Conservation (phyloP, 2,329 filamentous ascomycete genomes). For the Fusarium poae region DNA sequence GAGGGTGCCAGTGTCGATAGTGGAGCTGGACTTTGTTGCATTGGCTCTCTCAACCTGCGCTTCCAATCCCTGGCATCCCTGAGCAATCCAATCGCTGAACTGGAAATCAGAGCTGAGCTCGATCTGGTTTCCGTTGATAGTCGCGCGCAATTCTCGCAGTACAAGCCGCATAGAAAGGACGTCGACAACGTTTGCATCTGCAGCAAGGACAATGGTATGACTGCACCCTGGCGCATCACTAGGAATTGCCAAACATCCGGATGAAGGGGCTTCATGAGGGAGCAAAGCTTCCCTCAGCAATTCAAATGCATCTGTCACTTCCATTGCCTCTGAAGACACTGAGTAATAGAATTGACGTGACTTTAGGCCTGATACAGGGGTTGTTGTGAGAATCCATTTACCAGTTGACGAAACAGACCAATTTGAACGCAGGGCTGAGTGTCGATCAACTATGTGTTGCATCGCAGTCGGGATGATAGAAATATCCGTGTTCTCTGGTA, state of each 20-base stretch:
- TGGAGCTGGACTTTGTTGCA: constrained; percentile 3
- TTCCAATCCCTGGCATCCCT: constrained; percentile 1
- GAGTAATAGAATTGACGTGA: constrained; percentile 7
- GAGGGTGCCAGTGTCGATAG: constrained; percentile 3
- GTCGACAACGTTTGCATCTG: constrained; percentile 15
- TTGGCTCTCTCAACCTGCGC: constrained; percentile 10
- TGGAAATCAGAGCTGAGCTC: constrained; percentile 9
- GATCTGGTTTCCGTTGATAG: constrained; percentile 1
- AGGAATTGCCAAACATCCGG: constrained; percentile 6
- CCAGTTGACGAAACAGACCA: constrained; percentile 10
- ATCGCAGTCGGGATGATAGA: constrained; percentile 4
- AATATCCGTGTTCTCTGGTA: constrained; percentile 2
- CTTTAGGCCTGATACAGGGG: constrained; percentile 2
- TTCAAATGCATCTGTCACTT: constrained; percentile 8
- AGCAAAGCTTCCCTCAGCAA: constrained; percentile 6
- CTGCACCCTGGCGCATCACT: constrained; percentile 8
- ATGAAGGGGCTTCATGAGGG: not conserved
- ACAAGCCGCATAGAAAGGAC: constrained; percentile 11
- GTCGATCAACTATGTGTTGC: constrained; percentile 9
- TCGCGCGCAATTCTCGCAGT: constrained; percentile 3
- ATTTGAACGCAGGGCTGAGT: constrained; percentile 8
- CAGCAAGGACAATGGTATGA: constrained; percentile 9
- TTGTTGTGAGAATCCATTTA: constrained; percentile 8
- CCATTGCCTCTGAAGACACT: constrained; percentile 3
- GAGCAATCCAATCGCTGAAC: constrained; percentile 4